Base-by-base conservation (phyloP, 2,329 filamentous ascomycete species). In the Anisogramma anomala region DNA sequence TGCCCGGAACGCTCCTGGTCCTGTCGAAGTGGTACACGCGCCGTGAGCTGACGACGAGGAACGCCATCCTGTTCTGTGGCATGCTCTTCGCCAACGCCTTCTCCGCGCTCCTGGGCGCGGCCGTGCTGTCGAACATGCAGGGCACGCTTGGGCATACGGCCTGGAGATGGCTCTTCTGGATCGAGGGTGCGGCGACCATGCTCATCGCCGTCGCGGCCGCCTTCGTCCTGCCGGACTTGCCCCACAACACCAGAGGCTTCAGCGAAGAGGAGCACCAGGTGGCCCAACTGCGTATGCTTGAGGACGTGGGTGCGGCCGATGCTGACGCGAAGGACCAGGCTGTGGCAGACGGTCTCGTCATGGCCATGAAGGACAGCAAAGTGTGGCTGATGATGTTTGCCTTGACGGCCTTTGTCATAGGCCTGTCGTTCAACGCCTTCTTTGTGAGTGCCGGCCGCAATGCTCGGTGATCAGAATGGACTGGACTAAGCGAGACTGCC, bases 21-120 rank as follows among this genome's bases (percentile, higher is more conserved):
- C 64, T 82, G 15, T 77, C 73, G 0, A 76, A 79, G 50, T 82
- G 77, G 70, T 82, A 82, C 56, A 81, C 77, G 1, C 67, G 75
- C 35, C 67, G 69, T 36, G 72, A 76, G 57, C 51, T 77, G 46
- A 66, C 68, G 11, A 59, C 61, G 40, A 61, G 72, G 38, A 74
- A 76, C 49, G 71, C 72, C 41, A 65, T 77, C 22, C 56, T 78
- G 17, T 77, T 76, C 56, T 71, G 71, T 46, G 71, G 72, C 2
- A 75, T 74, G 51, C 66, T 76, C 47, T 68, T 77, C 48, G 73
- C 73, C 33, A 74, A 73, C 35, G 71, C 72, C 39, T 78, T 78
- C 51, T 74, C 71, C 0, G 71, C 72, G 0, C 63, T 79, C 3
- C 66, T 79, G 32, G 74, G 66, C 3, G 71, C 72, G 0, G 74